Conservation (phyloP, 1,284 basidiomycete genomes). For the Leccinum variabile region DNA sequence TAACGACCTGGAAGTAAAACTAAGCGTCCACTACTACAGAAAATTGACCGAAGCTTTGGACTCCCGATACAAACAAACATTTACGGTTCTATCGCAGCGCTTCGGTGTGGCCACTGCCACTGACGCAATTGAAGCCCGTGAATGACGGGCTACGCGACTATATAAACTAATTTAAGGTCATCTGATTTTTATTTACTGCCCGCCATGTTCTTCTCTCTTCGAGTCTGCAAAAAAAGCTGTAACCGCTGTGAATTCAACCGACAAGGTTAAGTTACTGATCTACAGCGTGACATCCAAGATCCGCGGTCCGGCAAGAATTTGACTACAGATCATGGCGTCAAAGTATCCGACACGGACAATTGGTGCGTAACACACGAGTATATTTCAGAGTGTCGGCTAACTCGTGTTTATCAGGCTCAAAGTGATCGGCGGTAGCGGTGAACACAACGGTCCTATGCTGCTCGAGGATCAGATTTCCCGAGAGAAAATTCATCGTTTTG, state of each 20-base stretch:
- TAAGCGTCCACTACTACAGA: too few species aligned
- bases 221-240: slow-evolving; percentile 19
- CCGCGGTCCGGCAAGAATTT: slow-evolving; percentile 40
- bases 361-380: slow-evolving; percentile 45
- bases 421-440: slow-evolving; percentile 41
- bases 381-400: slow-evolving; percentile 9
- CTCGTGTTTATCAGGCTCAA: slow-evolving; percentile 47
- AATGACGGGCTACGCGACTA: slow-evolving; percentile 14
- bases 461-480: slow-evolving; percentile 69
- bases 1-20: too few species aligned
- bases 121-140: slow-evolving; percentile 22
- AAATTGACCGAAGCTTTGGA: too few species aligned
- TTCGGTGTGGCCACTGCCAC: neutral
- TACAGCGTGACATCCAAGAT: slow-evolving; percentile 46
- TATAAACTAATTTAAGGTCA: neutral
- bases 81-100: too few species aligned
- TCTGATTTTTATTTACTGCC: neutral
- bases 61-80: too few species aligned
- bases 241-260: slow-evolving; percentile 10
- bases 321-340: slow-evolving; percentile 66
- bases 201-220: slow-evolving; percentile 24
- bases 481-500: slow-evolving; percentile 76
- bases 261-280: slow-evolving; percentile 37
- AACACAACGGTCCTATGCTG: slow-evolving; percentile 50
- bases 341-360: slow-evolving; percentile 60